Conservation (phyloP, 2,329 filamentous ascomycete species). For the Ophiostoma novo-ulmi region DNA sequence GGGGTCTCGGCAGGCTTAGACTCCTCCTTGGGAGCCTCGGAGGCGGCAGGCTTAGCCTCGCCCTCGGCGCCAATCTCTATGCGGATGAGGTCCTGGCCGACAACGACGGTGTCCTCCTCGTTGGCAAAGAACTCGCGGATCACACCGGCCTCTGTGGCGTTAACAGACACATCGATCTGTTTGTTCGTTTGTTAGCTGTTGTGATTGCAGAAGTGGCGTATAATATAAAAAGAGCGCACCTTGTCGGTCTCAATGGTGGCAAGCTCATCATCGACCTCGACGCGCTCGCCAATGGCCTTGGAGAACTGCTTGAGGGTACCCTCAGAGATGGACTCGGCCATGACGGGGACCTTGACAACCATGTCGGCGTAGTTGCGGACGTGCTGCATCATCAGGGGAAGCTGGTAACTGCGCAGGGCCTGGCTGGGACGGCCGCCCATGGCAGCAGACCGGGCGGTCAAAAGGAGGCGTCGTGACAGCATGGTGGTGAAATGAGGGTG, state of each 20-base stretch:
- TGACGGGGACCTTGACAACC: slow-evolving; percentile 88
- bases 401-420: slow-evolving; percentile 42
- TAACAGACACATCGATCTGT: slow-evolving; percentile 93
- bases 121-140: slow-evolving; percentile 88
- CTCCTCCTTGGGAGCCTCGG: slow-evolving; percentile 32
- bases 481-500: slow-evolving; percentile 30
- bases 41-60: slow-evolving; percentile 40
- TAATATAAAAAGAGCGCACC: slow-evolving; percentile 45
- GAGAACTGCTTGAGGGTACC: slow-evolving; percentile 94
- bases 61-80: slow-evolving; percentile 67
- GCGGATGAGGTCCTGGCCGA: slow-evolving; percentile 85
- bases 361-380: slow-evolving; percentile 68
- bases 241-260: slow-evolving; percentile 99
- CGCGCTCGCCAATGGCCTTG: slow-evolving; percentile 86
- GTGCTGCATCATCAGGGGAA: slow-evolving; percentile 51
- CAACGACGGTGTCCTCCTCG: slow-evolving; percentile 91
- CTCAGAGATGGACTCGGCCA: slow-evolving; percentile 98
- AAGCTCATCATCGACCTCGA: slow-evolving; percentile 95
- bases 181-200: slow-evolving; percentile 9
- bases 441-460: slow-evolving; percentile 30
- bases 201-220: background rate
- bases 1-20: slow-evolving; percentile 17
- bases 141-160: slow-evolving; percentile 82
- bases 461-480: slow-evolving; percentile 39
- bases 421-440: slow-evolving; percentile 37